These are phyloP conservation scores for Schizophyllum commune DNA, from an alignment of 1,284 basidiomycete genomes.

Conservation along the genomic window DNA sequence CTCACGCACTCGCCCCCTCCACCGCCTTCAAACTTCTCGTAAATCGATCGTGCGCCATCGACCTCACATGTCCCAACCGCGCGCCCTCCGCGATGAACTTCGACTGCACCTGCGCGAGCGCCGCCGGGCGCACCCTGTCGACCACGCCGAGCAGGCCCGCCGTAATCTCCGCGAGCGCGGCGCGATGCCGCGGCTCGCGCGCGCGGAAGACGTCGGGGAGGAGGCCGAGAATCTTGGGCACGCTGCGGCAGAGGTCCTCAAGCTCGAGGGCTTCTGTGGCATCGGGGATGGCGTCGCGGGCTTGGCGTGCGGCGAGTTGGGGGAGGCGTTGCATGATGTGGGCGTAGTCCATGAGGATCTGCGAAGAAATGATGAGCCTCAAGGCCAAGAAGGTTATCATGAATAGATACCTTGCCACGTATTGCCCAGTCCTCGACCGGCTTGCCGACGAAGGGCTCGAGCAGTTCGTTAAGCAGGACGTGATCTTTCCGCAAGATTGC, in stretches of 20 bases:
- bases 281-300: constrained; percentile 36
- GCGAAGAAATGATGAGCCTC: too few relatives aligned
- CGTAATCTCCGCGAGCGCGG: constrained; percentile 71
- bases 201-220: constrained; percentile 63
- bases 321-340: constrained; percentile 58
- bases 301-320: constrained; percentile 40
- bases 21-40: neutral
- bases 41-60: neutral
- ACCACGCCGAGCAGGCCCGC: constrained; percentile 51
- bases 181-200: constrained; percentile 53
- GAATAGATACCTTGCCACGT: constrained; percentile 64
- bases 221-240: constrained; percentile 62
- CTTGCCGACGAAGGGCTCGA: constrained; percentile 58
- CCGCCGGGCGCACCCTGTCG: constrained; percentile 45
- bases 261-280: constrained; percentile 43
- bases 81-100: neutral
- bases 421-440: constrained; percentile 69
- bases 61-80: neutral
- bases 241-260: constrained; percentile 48
- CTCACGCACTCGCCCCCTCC: neutral
- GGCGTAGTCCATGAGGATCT: constrained; percentile 68
- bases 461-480: constrained; percentile 65
- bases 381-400: constrained; percentile 9
- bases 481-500: constrained; percentile 79
- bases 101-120: neutral